Percentiles rank a stretch among this genome's conserved stretches.
Evolutionary conservation across 768 basidiomycete species (phyloP).

Genomic region (Baorangia bicolor): DNA sequence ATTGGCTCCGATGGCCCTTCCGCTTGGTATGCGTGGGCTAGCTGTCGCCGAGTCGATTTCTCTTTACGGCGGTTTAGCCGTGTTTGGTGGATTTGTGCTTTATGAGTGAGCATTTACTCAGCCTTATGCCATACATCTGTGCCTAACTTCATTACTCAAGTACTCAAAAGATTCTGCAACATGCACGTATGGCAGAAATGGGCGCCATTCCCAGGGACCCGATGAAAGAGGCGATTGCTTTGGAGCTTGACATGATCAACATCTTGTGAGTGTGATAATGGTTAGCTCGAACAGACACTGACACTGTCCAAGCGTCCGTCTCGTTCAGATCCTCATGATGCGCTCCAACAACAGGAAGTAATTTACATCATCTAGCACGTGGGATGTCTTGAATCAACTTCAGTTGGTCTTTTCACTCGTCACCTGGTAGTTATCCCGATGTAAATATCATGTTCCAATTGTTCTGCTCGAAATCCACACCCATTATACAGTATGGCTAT

Average conservation of each 20-base stretch:
- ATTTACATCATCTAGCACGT: constrained; percentile 15
- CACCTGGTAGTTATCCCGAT: constrained; percentile 12
- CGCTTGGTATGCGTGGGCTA: constrained; percentile 74
- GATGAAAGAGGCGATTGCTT: constrained; percentile 70
- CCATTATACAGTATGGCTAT: constrained; percentile 30
- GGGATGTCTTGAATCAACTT: neutral
- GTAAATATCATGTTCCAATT: neutral
- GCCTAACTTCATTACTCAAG: constrained; percentile 26
- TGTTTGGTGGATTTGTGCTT: constrained; percentile 84
- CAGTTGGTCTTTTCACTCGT: neutral
- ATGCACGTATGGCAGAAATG: constrained; percentile 71
- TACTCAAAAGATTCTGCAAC: constrained; percentile 80
- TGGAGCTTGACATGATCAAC: constrained; percentile 88
- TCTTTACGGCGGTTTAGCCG: constrained; percentile 85
- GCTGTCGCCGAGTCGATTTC: constrained; percentile 76
- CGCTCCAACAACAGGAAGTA: constrained; percentile 55
- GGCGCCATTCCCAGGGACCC: constrained; percentile 71
- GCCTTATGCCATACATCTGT: neutral
- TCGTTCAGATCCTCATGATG: constrained; percentile 78
- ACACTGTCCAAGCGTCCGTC: constrained; percentile 55
- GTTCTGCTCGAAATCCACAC: constrained; percentile 38
- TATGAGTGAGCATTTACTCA: constrained; percentile 62
- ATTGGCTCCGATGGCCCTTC: constrained; percentile 88
- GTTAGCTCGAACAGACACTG: neutral
- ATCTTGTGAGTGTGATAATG: constrained; percentile 62